Base-by-base conservation (phyloP, 164 flowering plant species). In the Cinnamomum chago region DNA sequence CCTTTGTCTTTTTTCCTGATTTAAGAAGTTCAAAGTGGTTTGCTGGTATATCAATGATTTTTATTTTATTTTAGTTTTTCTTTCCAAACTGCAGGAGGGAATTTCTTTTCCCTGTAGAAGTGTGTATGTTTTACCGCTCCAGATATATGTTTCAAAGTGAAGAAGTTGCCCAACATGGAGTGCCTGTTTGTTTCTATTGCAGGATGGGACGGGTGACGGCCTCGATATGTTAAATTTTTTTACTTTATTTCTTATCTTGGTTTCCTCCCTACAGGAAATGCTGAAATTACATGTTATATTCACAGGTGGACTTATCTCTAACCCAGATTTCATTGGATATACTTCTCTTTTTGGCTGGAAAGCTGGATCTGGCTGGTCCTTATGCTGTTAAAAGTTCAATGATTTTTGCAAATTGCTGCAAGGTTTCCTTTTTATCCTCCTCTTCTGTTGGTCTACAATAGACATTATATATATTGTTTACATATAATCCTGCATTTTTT, bases 281-380 rank as follows among this genome's bases (percentile, higher is more conserved):
- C 67, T 76, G 52, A 74, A 6, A 75, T 60, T 71, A 58, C 58
- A 35, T 77, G 11, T 40, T 62, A 22, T 77, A 50, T 75, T 83
- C 76, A 73, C 90, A 95, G 99, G 81, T 92, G 70, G 79, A 82
- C 67, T 62, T 90, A 62, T 84, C 83, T 77, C 77, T 95, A 52
- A 86, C 84, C 9, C 95, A 92, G 88, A 84, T 85, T 75, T 90
- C 97, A 11, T 70, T 93, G 90, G 99, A 95, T 78, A 80, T 91
- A 74, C 84, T 93, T 80, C 92, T 95, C 68, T 90, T 87, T 84
- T 79, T 86, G 40, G 80, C 85, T 79, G 98, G 99, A 67, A 78
- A 89, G 77, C 73, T 95, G 83, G 72, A 90, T 78, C 77, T 93
- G 78, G 97, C 95, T 77, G 98, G 99, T 76, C 98, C 99, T 33